Evolutionary conservation across 2,329 filamentous ascomycete genomes (phyloP).

Genomic region (Massarina eburnea): DNA sequence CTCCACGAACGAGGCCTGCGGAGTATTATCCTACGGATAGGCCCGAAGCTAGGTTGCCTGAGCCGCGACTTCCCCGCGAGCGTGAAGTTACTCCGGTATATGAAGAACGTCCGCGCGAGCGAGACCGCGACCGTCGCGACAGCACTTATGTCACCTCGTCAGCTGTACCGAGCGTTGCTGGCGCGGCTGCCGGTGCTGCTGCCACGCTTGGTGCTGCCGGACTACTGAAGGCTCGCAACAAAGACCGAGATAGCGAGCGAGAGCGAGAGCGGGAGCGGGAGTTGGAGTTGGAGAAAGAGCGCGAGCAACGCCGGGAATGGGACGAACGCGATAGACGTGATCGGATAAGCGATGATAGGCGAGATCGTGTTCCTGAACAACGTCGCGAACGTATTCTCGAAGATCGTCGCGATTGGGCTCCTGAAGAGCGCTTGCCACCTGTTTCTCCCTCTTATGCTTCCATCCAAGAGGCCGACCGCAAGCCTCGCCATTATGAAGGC

Average conservation of each 20-base stretch:
- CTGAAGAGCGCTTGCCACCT: conserved; percentile 17
- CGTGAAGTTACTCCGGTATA: conserved; percentile 24
- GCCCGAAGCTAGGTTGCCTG: conserved; percentile 33
- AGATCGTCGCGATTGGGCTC: conserved; percentile 12
- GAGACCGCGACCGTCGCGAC: conserved; percentile 24
- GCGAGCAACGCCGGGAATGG: conserved; percentile 43
- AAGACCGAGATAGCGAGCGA: conserved; percentile 30
- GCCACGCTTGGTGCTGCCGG: conserved; percentile 33
- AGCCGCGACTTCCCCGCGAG: conserved; percentile 26
- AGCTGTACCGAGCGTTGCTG: conserved; percentile 28
- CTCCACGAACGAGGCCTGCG: conserved; percentile 16
- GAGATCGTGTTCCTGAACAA: conserved; percentile 14
- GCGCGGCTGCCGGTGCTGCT: conserved; percentile 32
- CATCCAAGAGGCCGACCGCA: conserved; percentile 27
- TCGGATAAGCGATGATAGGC: conserved; percentile 19
- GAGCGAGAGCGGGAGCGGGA: conserved; percentile 33
- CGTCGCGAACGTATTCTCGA: conserved; percentile 15
- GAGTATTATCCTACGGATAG: conserved; percentile 31
- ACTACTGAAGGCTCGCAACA: conserved; percentile 34
- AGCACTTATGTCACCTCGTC: conserved; percentile 11
- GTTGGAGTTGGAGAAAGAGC: conserved; percentile 26
- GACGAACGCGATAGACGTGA: conserved; percentile 38
- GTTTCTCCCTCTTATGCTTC: conserved; percentile 17
- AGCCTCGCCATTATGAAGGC: conserved; percentile 32
- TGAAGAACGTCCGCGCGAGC: conserved; percentile 37